Evolutionary conservation across 129 eudicot genomes (phyloP).

Genomic region (Ambrosia artemisiifolia): DNA sequence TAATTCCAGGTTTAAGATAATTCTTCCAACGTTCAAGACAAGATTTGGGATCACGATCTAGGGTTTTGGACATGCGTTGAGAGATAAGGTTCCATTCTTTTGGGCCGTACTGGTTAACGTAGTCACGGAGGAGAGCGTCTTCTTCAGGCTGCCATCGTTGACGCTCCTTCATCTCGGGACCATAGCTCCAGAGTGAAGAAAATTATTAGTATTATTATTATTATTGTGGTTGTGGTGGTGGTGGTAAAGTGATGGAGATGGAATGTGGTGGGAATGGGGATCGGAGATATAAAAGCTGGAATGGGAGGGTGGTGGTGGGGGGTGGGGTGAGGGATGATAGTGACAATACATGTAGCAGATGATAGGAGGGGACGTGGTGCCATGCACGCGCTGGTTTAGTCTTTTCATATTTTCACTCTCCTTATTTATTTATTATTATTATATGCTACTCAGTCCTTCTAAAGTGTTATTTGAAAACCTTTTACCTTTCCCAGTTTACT

Average conservation of each 20-base stretch:
- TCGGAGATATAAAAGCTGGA: constrained; percentile 37
- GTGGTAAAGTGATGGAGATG: background rate
- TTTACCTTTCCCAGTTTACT: no score
- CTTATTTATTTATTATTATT: background rate
- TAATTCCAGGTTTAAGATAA: constrained; percentile 62
- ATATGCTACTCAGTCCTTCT: no score
- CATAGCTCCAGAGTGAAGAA: constrained; percentile 16
- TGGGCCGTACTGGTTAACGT: constrained; percentile 57
- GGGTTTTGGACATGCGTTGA: constrained; percentile 51
- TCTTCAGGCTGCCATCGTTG: constrained; percentile 85
- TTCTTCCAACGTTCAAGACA: constrained; percentile 73
- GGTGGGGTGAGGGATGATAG: constrained; percentile 21
- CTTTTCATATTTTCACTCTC: constrained; percentile 30
- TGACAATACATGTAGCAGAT: constrained; percentile 40
- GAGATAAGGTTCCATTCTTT: constrained; percentile 62
- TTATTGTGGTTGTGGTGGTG: background rate
- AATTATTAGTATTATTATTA: background rate
- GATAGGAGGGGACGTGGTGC: constrained; percentile 37
- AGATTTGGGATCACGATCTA: constrained; percentile 64
- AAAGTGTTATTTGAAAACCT: no score
- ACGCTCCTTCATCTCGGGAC: constrained; percentile 50
- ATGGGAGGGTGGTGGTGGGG: background rate
- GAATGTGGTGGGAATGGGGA: constrained; percentile 22
- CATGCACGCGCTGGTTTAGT: constrained; percentile 48
- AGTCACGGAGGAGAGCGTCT: constrained; percentile 71